phyloP scores from a whole-genome alignment of 1,284 basidiomycete species.

The Neolentinus lepideus region DNA sequence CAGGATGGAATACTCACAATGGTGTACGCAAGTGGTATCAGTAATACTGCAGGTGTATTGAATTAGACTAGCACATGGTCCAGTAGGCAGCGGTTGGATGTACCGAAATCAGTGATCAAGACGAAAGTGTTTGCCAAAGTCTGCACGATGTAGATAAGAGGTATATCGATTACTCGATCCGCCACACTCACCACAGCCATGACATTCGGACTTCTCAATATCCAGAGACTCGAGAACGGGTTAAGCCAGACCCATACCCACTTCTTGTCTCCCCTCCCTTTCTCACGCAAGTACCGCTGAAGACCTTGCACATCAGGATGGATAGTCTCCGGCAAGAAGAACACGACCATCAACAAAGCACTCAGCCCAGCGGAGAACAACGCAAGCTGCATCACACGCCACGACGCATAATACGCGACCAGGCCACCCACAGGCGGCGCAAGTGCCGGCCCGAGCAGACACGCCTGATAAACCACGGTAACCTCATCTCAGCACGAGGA shows the following conservation, averaged over 20 bases:
- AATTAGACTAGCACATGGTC: background rate
- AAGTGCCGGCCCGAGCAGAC: slow-evolving; percentile 27
- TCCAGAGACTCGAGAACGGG: slow-evolving; percentile 43
- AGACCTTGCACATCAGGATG: slow-evolving; percentile 43
- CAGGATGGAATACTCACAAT: slow-evolving; percentile 20
- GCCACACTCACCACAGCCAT: slow-evolving; percentile 38
- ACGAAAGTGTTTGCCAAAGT: slow-evolving; percentile 9
- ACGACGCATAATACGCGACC: slow-evolving; percentile 51
- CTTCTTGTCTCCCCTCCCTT: slow-evolving; percentile 13
- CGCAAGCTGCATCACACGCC: slow-evolving; percentile 59
- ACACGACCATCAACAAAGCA: slow-evolving; percentile 35
- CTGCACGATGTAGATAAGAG: background rate
- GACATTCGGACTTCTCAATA: slow-evolving; percentile 56
- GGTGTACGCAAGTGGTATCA: slow-evolving; percentile 32
- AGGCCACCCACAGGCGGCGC: slow-evolving; percentile 32
- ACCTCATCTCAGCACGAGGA: background rate
- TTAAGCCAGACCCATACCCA: slow-evolving; percentile 45
- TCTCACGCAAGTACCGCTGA: slow-evolving; percentile 5
- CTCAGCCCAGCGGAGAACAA: slow-evolving; percentile 29
- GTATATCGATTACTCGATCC: no score
- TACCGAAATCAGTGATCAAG: slow-evolving; percentile 39
- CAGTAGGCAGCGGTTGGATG: slow-evolving; percentile 9
- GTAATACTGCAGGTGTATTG: slow-evolving; percentile 22
- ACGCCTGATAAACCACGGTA: slow-evolving; percentile 15
- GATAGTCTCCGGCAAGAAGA: slow-evolving; percentile 67